These are phyloP conservation scores for Nakaseomyces glabratus DNA, from an alignment of 1,139 yeast species.

Conservation along the genomic window DNA sequence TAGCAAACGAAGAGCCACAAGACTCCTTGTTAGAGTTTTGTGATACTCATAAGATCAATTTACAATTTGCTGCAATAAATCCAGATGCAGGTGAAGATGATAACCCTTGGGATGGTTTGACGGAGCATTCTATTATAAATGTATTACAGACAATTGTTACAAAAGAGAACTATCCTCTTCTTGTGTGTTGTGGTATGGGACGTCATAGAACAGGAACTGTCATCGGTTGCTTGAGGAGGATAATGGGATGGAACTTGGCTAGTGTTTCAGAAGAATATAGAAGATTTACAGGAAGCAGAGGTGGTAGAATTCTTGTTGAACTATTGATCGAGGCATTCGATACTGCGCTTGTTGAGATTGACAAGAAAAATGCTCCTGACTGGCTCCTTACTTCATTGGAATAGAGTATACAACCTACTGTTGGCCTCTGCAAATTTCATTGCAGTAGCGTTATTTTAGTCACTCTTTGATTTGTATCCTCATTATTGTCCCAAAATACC, in stretches of 20 bases:
- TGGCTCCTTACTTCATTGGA: conserved; percentile 27
- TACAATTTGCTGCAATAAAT: conserved; percentile 50
- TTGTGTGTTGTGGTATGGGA: conserved; percentile 97
- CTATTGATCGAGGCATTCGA: conserved; percentile 62
- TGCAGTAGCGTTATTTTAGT: too few relatives aligned
- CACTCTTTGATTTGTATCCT: too few relatives aligned
- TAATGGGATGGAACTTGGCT: conserved; percentile 95
- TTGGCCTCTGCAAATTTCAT: too few relatives aligned
- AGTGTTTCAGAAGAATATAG: conserved; percentile 90
- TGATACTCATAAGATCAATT: conserved; percentile 54
- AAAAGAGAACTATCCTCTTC: conserved; percentile 65
- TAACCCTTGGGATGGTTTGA: conserved; percentile 95
- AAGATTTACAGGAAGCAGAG: conserved; percentile 84
- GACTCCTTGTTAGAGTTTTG: conserved; percentile 81
- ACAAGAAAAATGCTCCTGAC: conserved; percentile 25
- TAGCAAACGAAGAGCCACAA: conserved; percentile 91
- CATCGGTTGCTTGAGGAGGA: conserved; percentile 78
- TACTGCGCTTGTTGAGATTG: conserved; percentile 26
- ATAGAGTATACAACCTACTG: too few relatives aligned
- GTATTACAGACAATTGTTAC: conserved; percentile 71
- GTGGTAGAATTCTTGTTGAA: conserved; percentile 87
- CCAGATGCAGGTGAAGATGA: conserved; percentile 66
- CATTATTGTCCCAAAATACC: too few relatives aligned
- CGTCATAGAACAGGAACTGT: conserved; percentile 95
- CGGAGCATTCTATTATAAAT: conserved; percentile 68